Conservation (phyloP, 371 early-diverging fungal species). For the Funneliformis caledonium region DNA sequence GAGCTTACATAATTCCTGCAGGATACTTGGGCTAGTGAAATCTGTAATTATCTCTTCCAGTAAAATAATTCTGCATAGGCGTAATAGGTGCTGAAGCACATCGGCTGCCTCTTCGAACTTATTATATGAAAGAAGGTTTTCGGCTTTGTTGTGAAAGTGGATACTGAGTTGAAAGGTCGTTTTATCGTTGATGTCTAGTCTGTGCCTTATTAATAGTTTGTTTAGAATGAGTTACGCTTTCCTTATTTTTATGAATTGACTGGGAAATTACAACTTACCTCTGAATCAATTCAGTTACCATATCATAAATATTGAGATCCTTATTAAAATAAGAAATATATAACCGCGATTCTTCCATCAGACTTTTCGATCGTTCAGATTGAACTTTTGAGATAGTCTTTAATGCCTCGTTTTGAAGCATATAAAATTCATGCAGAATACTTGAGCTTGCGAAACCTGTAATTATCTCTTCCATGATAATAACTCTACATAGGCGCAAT, state of each 20-base stretch:
- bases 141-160: not conserved
- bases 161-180: not conserved
- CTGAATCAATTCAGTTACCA: not conserved
- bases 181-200: constrained; percentile 6
- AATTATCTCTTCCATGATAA: not conserved
- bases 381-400: not conserved
- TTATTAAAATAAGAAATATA: not conserved
- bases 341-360: not conserved
- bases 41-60: not conserved
- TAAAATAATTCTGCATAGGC: constrained; percentile 4
- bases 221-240: not conserved
- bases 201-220: constrained; percentile 24
- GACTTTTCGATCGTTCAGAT: not conserved
- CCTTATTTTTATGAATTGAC: not conserved
- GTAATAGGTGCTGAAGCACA: not conserved
- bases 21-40: not conserved
- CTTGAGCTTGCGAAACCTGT: not conserved
- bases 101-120: constrained; percentile 28
- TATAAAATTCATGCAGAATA: not conserved
- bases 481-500: constrained; percentile 10
- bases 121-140: not conserved
- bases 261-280: not conserved
- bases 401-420: too few species aligned
- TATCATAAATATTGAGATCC: not conserved
- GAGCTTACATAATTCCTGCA: too few species aligned